Conservation (phyloP, 1,284 basidiomycete species). For the Cerioporus squamosus region DNA sequence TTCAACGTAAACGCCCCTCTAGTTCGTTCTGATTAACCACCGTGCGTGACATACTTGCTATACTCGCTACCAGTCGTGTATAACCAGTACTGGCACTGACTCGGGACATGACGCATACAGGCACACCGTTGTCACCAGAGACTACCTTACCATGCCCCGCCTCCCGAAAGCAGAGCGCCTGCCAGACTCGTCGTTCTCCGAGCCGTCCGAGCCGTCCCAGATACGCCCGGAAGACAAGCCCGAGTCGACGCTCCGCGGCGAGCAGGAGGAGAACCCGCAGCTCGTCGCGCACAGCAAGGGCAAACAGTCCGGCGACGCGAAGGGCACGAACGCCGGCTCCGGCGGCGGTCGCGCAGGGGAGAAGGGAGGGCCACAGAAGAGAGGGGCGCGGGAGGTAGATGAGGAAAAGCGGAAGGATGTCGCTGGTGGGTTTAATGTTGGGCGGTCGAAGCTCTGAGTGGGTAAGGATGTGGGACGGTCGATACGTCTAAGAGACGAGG, state of each 20-base stretch:
- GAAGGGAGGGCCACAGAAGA: not conserved
- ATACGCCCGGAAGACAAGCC: slow-evolving; percentile 33
- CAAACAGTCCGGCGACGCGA: slow-evolving; percentile 22
- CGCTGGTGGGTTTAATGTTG: slow-evolving; percentile 10
- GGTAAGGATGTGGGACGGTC: not conserved
- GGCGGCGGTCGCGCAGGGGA: not conserved
- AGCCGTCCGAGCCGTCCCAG: slow-evolving; percentile 39
- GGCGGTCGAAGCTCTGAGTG: slow-evolving; percentile 9
- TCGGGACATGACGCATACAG: not conserved
- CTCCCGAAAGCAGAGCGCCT: slow-evolving; percentile 16
- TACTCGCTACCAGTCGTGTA: too few species aligned
- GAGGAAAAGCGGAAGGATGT: slow-evolving; percentile 12
- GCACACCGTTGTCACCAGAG: not conserved
- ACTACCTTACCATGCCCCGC: not conserved
- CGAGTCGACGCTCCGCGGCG: slow-evolving; percentile 26
- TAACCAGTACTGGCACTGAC: too few species aligned
- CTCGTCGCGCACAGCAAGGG: slow-evolving; percentile 28
- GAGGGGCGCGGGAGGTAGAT: not conserved
- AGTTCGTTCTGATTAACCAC: too few species aligned
- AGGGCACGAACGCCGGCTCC: not conserved
- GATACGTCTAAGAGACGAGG: too few species aligned
- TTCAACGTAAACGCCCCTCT: too few species aligned
- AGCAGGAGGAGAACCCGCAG: slow-evolving; percentile 42
- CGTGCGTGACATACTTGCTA: too few species aligned
- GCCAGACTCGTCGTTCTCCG: slow-evolving; percentile 32